phyloP scores from a whole-genome alignment of 768 basidiomycete species.

The Termitomyces heimii region DNA sequence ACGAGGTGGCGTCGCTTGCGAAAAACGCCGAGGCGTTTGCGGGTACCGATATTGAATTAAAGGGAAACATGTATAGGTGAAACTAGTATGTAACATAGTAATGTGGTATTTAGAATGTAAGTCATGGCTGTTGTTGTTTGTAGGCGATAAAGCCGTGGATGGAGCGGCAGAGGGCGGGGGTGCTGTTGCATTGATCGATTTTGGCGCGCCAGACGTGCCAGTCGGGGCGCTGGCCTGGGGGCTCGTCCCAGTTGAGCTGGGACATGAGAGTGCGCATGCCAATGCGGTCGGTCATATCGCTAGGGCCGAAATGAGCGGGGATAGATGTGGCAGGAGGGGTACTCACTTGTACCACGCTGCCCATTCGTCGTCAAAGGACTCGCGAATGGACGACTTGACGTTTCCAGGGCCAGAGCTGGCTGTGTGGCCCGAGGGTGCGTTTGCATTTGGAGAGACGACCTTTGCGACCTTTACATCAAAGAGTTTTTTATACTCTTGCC shows the following conservation, averaged over 20 bases:
- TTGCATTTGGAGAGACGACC: neutral
- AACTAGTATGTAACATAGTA: too few species aligned
- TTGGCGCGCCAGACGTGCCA: slow-evolving; percentile 48
- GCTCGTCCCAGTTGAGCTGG: slow-evolving; percentile 47
- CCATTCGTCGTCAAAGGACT: slow-evolving; percentile 66
- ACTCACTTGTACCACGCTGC: slow-evolving; percentile 64
- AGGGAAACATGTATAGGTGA: too few species aligned
- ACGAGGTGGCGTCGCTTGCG: slow-evolving; percentile 1
- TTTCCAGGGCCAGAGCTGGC: slow-evolving; percentile 4
- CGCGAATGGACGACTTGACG: slow-evolving; percentile 29
- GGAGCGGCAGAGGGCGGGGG: slow-evolving; percentile 34
- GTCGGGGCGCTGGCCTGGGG: slow-evolving; percentile 41
- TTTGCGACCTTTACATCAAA: slow-evolving; percentile 22
- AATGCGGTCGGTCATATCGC: slow-evolving; percentile 74
- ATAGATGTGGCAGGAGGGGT: neutral
- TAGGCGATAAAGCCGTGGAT: slow-evolving; percentile 52
- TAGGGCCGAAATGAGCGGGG: slow-evolving; percentile 20
- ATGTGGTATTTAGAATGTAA: too few species aligned
- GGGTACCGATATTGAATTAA: slow-evolving; percentile 3
- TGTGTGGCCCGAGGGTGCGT: neutral
- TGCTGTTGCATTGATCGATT: slow-evolving; percentile 13
- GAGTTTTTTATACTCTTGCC: slow-evolving; percentile 53
- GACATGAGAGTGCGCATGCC: slow-evolving; percentile 47
- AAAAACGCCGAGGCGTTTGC: slow-evolving; percentile 5
- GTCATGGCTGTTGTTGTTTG: too few species aligned